Base-by-base conservation (phyloP, 352 stramenopile genomes). In the Globisporangium viniferum region DNA sequence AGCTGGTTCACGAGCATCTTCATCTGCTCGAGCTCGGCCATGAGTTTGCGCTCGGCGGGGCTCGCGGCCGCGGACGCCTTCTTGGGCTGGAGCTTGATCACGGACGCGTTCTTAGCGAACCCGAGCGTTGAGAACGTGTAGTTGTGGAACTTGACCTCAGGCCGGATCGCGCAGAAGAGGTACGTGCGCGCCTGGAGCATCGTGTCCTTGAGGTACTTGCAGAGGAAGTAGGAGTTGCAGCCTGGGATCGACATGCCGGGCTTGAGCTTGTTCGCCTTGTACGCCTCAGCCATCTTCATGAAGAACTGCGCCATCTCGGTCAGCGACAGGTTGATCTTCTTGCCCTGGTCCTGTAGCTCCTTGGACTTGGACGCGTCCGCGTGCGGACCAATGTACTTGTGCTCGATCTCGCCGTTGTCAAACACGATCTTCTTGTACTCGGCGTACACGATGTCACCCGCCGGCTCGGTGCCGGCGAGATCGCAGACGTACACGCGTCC, bases 301-400 rank as follows among this genome's bases (percentile, higher is more conserved):
- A 98, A 98, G 73, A 98, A 98, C 72, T 98, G 93, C 15, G 93
- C 88, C 94, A 98, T 98, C 80, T 98, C 94, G 10, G 92, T 97
- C 27, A 98, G 78, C 29, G 91, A 98, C 62, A 98, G 67, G 65
- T 98, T 98, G 82, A 98, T 98, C 71, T 98, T 98, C 84, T 98
- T 98, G 59, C 94, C 94, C 68, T 98, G 91, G 73, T 97, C 93
- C 75, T 98, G 94, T 46, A 98, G 72, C 59, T 98, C 89, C 78
- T 98, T 98, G 27, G 92, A 98, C 76, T 97, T 98, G 62, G 85
- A 86, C 33, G 92, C 72, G 63, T 98, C 92, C 20, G 87, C 74
- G 65, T 98, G 93, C 5, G 92, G 84, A 0, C 94, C 94, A 6
- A 97, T 15, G 71, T 88, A 97, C 68, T 98, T 97, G 80, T 98